phyloP scores from a whole-genome alignment of 2,329 filamentous ascomycete genomes.

The Ascochyta lentis region DNA sequence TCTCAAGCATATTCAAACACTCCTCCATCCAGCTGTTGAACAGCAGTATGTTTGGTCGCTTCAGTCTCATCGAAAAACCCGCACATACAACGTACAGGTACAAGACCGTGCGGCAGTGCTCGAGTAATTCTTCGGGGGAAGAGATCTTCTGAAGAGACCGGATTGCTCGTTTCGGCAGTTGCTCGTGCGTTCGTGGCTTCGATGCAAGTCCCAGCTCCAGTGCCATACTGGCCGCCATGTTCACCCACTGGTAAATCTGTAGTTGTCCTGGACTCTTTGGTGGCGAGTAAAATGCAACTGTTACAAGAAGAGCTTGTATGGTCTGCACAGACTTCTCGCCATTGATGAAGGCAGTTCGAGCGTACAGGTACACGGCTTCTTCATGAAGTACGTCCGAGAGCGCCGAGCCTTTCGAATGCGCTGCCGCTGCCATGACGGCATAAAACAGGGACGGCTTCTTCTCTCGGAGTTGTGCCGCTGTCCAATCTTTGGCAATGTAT shows the following conservation, averaged over 20 bases:
- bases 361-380: constrained; percentile 43
- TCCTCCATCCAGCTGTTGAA: constrained; percentile 50
- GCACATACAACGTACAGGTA: constrained; percentile 42
- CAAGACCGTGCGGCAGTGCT: constrained; percentile 45
- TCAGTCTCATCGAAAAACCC: constrained; percentile 43
- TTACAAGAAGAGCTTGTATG: constrained; percentile 45
- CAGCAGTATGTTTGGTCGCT: constrained; percentile 42
- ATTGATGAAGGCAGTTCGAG: constrained; percentile 43
- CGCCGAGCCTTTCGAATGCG: constrained; percentile 40
- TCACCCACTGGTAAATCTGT: constrained; percentile 45
- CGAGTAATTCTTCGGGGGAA: constrained; percentile 43
- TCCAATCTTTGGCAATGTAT: constrained; percentile 40
- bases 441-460: constrained; percentile 46
- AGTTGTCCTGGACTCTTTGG: constrained; percentile 41
- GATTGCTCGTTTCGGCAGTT: constrained; percentile 44
- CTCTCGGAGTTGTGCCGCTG: constrained; percentile 35
- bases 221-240: constrained; percentile 47
- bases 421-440: constrained; percentile 46
- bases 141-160: constrained; percentile 43
- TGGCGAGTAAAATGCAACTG: constrained; percentile 44
- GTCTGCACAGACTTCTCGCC: constrained; percentile 47
- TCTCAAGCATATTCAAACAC: constrained; percentile 38
- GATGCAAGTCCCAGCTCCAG: constrained; percentile 46
- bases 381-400: constrained; percentile 44
- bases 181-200: constrained; percentile 47